Evolutionary conservation across 805 yeast genomes (phyloP).

Genomic region (Metschnikowia koreensis): DNA sequence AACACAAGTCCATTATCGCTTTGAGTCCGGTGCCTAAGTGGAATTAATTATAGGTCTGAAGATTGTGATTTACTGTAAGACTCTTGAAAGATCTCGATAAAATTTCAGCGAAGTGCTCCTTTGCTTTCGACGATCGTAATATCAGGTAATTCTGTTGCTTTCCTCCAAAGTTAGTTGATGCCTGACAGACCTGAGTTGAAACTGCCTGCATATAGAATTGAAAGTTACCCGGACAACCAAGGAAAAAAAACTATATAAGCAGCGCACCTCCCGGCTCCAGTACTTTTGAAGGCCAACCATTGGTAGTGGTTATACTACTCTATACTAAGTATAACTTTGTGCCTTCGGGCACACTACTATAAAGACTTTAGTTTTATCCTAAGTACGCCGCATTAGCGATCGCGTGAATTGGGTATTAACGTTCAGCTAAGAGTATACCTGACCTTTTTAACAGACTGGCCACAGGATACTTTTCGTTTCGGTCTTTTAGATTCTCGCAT

Average conservation of each 20-base stretch:
- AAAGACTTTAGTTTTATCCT: conserved; percentile 41
- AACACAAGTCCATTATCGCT: no score
- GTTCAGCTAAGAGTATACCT: conserved; percentile 66
- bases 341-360: conserved; percentile 32
- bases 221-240: conserved; percentile 15
- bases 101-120: no score
- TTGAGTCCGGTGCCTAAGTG: no score
- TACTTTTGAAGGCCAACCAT: conserved; percentile 41
- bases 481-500: conserved; percentile 62
- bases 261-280: conserved; percentile 13
- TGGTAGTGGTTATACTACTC: conserved; percentile 83
- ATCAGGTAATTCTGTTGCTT: no score
- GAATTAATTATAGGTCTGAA: no score
- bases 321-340: conserved; percentile 54
- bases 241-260: conserved; percentile 10
- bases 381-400: conserved; percentile 44
- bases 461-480: conserved; percentile 74
- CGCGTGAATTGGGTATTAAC: conserved; percentile 38
- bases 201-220: conserved; percentile 6
- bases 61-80: no score
- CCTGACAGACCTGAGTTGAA: conserved; percentile 7
- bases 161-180: no score
- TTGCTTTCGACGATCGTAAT: no score
- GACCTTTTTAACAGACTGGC: conserved; percentile 73
- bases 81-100: no score